A percentile compares a stretch with the other conserved stretches of the same genome.
Conservation (phyloP, 2,329 filamentous ascomycete species). For the Fusarium sacchari region DNA sequence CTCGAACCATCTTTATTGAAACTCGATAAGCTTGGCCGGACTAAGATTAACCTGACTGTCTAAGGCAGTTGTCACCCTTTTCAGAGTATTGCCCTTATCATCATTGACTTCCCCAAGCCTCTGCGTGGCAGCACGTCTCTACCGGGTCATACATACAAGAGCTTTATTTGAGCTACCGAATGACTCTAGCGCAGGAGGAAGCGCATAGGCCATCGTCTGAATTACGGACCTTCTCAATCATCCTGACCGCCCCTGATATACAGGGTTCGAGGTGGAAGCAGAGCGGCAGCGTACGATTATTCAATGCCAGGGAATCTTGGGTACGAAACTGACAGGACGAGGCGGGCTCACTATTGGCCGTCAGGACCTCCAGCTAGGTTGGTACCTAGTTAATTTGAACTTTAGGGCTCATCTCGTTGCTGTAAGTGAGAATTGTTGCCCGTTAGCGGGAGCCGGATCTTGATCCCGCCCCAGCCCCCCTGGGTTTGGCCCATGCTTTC, state of each 20-base stretch:
- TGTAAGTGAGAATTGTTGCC: not conserved
- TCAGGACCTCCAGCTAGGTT: constrained; percentile 3
- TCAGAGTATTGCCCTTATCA: not conserved
- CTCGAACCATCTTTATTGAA: not conserved
- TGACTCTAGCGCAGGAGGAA: not conserved
- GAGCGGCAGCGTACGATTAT: constrained; percentile 22
- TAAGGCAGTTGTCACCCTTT: not conserved
- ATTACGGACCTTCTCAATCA: constrained; percentile 9
- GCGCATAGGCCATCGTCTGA: not conserved
- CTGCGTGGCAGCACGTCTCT: not conserved
- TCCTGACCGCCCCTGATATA: constrained; percentile 20
- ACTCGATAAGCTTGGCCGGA: not conserved
- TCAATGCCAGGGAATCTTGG: constrained; percentile 5
- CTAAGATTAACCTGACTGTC: not conserved
- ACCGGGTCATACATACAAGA: not conserved
- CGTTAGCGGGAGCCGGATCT: constrained; percentile 39
- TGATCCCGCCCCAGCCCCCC: constrained; percentile 31
- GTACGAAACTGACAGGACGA: constrained; percentile 18
- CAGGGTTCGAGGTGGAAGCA: constrained; percentile 27
- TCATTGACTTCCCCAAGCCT: not conserved
- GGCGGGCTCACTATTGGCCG: constrained; percentile 32
- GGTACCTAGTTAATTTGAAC: too few relatives aligned
- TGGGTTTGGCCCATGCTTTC: constrained; percentile 3
- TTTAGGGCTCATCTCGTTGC: constrained; percentile 1
- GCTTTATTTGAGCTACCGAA: constrained; percentile 5